These are phyloP conservation scores for Phylloporus sp. DNA, from an alignment of 768 basidiomycete genomes.

Conservation along the genomic window DNA sequence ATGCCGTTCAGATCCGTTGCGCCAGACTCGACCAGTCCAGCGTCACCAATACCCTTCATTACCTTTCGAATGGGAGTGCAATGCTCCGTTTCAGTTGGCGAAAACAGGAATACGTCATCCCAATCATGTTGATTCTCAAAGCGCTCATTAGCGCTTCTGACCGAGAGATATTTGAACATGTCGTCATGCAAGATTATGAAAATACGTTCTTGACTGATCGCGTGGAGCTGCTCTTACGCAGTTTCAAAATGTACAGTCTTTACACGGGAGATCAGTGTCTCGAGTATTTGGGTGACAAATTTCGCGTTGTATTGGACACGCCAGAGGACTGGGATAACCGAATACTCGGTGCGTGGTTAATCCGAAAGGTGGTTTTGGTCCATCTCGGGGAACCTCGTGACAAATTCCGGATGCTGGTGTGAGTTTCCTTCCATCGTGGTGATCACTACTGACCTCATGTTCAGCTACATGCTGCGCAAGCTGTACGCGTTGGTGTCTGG, in stretches of 20 bases:
- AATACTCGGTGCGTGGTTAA: slow-evolving; percentile 73
- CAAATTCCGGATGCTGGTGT: slow-evolving; percentile 94
- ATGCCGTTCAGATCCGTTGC: slow-evolving; percentile 93
- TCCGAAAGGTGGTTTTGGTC: slow-evolving; percentile 84
- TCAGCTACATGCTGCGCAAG: slow-evolving; percentile 95
- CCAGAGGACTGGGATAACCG: slow-evolving; percentile 92
- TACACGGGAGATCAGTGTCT: slow-evolving; percentile 87
- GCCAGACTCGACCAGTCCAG: slow-evolving; percentile 91
- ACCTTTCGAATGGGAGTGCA: slow-evolving; percentile 93
- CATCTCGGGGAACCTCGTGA: slow-evolving; percentile 84
- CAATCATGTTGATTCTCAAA: slow-evolving; percentile 94
- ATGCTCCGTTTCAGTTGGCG: slow-evolving; percentile 95
- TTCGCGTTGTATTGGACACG: slow-evolving; percentile 82
- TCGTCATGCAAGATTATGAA: slow-evolving; percentile 94
- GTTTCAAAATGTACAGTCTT: slow-evolving; percentile 90
- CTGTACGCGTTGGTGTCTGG: slow-evolving; percentile 87
- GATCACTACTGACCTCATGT: slow-evolving; percentile 6
- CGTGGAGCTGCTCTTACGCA: slow-evolving; percentile 87
- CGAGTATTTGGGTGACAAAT: slow-evolving; percentile 94
- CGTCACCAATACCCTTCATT: slow-evolving; percentile 94
- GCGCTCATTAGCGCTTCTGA: slow-evolving; percentile 88
- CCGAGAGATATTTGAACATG: slow-evolving; percentile 92
- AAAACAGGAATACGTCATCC: slow-evolving; percentile 97
- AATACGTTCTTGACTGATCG: slow-evolving; percentile 98
- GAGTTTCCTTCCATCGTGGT: slow-evolving; percentile 9